Conservation (phyloP, 2,329 filamentous ascomycete genomes). For the Colletotrichum liriopes region DNA sequence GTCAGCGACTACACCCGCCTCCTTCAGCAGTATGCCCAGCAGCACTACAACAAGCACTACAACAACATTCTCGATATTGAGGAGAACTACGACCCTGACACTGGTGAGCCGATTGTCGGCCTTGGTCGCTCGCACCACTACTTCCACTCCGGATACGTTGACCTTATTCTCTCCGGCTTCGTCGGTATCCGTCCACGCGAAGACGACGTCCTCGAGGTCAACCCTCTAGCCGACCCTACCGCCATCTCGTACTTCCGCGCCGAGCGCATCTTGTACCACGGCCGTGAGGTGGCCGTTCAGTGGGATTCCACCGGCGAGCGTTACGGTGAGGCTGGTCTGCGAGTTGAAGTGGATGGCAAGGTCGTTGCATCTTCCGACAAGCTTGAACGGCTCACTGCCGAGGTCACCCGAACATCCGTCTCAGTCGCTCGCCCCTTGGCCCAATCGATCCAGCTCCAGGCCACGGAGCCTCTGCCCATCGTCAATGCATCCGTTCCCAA, state of each 20-base stretch:
- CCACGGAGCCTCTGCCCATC: not conserved
- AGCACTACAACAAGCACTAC: conserved; percentile 59
- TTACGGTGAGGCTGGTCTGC: conserved; percentile 56
- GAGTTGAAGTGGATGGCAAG: conserved; percentile 55
- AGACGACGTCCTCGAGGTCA: conserved; percentile 55
- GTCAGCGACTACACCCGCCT: conserved; percentile 56
- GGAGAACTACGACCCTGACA: conserved; percentile 59
- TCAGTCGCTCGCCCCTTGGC: conserved; percentile 16
- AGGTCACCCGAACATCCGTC: conserved; percentile 4
- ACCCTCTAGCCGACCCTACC: conserved; percentile 55
- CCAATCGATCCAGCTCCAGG: conserved; percentile 20
- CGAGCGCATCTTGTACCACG: conserved; percentile 61
- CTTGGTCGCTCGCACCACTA: conserved; percentile 55
- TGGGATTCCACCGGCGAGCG: conserved; percentile 57
- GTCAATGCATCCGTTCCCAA: conserved; percentile 25
- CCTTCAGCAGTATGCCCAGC: conserved; percentile 56
- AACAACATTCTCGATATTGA: conserved; percentile 49
- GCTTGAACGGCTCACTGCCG: conserved; percentile 21
- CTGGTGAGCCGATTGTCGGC: conserved; percentile 45
- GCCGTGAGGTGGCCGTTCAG: conserved; percentile 57
- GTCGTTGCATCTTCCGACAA: conserved; percentile 32
- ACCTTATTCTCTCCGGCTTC: conserved; percentile 61
- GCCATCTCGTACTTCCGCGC: conserved; percentile 58
- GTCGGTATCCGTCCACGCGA: conserved; percentile 57
- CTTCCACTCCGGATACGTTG: conserved; percentile 61